Percentiles rank a stretch among this genome's conserved stretches.
Conservation (phyloP, 257 asterid species). For the Nicotiana sylvestris region DNA sequence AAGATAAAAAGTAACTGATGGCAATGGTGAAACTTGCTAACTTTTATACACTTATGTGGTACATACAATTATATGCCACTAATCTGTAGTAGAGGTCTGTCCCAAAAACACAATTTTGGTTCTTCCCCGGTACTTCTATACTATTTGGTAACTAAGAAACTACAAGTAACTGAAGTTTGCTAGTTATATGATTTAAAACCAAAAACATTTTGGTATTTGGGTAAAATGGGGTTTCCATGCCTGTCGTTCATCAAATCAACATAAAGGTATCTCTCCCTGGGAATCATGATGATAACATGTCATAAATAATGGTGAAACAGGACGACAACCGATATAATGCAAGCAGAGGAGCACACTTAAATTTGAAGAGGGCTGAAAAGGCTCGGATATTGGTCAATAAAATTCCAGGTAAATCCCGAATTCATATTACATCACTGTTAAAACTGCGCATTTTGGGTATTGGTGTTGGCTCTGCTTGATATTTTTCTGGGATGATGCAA, state of each 20-base stretch:
- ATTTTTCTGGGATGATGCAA: not conserved
- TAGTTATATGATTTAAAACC: not conserved
- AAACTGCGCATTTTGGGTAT: not conserved
- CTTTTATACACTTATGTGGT: not conserved
- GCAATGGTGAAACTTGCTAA: not conserved
- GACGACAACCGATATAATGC: slow-evolving; percentile 51
- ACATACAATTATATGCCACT: not conserved
- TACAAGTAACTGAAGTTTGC: not conserved
- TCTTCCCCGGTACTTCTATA: not conserved
- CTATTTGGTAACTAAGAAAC: not conserved
- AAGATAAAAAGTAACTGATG: not conserved
- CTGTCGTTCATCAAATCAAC: not conserved
- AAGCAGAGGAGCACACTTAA: slow-evolving; percentile 54
- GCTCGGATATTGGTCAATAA: slow-evolving; percentile 45
- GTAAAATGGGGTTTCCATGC: not conserved
- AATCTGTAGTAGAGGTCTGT: not conserved
- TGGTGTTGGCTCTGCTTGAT: not conserved
- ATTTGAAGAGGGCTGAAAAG: slow-evolving; percentile 53
- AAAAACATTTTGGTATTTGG: not conserved
- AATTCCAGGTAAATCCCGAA: slow-evolving; percentile 41
- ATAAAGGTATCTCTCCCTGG: not conserved
- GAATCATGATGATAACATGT: not conserved
- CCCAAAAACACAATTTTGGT: not conserved
- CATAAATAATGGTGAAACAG: slow-evolving; percentile 20
- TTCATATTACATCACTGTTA: not conserved